phyloP scores from a whole-genome alignment of 495 filamentous ascomycete species.

The Podospora appendiculata region DNA sequence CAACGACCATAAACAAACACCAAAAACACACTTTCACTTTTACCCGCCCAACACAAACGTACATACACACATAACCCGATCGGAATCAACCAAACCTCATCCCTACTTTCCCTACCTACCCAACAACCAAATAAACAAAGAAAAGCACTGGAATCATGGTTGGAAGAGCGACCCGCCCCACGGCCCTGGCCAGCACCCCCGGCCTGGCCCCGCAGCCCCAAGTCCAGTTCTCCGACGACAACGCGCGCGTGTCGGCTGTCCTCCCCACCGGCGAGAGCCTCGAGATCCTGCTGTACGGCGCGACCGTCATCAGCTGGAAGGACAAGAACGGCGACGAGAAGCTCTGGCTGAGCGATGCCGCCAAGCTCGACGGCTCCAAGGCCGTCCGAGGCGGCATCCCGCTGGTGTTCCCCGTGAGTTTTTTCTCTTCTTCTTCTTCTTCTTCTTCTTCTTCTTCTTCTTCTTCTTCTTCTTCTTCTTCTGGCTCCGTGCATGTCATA shows the following conservation, averaged over 20 bases:
- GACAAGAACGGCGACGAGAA: slow-evolving; percentile 70
- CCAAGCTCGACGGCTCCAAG: slow-evolving; percentile 52
- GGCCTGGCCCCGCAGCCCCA: slow-evolving; percentile 56
- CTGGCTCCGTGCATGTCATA: no score
- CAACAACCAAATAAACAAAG: no score
- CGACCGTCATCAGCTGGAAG: slow-evolving; percentile 92
- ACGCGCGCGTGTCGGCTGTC: slow-evolving; percentile 57
- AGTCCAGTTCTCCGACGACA: slow-evolving; percentile 59
- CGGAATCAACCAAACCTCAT: no score
- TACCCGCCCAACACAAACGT: no score
- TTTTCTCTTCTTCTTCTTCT: background rate
- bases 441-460: background rate
- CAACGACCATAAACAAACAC: no score
- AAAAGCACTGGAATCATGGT: slow-evolving; percentile 46
- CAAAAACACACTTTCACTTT: no score
- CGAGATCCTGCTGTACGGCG: slow-evolving; percentile 79
- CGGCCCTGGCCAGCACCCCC: slow-evolving; percentile 63
- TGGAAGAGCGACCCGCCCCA: slow-evolving; percentile 76
- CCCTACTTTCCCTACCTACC: no score
- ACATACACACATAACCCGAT: no score
- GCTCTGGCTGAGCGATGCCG: slow-evolving; percentile 77
- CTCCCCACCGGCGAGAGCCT: slow-evolving; percentile 82
- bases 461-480: background rate
- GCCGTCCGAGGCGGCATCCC: slow-evolving; percentile 76
- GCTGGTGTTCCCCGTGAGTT: slow-evolving; percentile 84